phyloP scores from a whole-genome alignment of 441 rosid genomes.

The Aquilaria agallochum region DNA sequence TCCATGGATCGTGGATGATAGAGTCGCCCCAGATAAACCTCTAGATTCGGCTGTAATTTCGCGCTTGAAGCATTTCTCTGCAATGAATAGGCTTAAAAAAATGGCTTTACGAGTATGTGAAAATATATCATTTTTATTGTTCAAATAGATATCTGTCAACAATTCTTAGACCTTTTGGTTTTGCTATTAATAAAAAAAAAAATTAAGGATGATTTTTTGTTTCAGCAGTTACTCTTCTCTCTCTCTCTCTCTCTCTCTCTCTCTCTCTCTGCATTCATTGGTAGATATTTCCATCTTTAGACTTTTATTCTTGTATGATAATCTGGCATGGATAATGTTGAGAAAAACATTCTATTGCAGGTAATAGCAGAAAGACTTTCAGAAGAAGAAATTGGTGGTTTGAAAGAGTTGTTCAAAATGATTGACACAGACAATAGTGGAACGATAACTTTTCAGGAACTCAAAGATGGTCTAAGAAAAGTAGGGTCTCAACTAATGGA shows the following conservation, averaged over 20 bases:
- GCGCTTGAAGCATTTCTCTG: slow-evolving; percentile 79
- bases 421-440: slow-evolving; percentile 87
- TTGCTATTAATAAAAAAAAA: neutral
- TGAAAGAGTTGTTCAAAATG: slow-evolving; percentile 81
- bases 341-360: slow-evolving; percentile 25
- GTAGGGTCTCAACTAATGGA: slow-evolving; percentile 83
- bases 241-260: too few species aligned
- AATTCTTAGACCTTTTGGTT: neutral
- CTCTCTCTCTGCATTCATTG: too few species aligned
- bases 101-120: slow-evolving; percentile 77
- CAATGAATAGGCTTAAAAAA: slow-evolving; percentile 87
- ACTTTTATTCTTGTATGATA: too few species aligned
- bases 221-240: too few species aligned
- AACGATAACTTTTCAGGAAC: slow-evolving; percentile 77
- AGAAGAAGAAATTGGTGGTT: slow-evolving; percentile 89
- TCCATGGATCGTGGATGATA: slow-evolving; percentile 68
- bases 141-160: neutral
- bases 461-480: slow-evolving; percentile 65
- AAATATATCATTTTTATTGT: slow-evolving; percentile 1
- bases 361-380: slow-evolving; percentile 93
- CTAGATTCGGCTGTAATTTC: slow-evolving; percentile 63
- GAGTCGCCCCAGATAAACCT: slow-evolving; percentile 54
- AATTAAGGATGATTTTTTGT: too few species aligned
- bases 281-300: too few species aligned
- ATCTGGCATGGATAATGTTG: neutral